These are phyloP conservation scores for Sporormia fimetaria DNA, from an alignment of 495 filamentous ascomycete genomes.

Conservation along the genomic window DNA sequence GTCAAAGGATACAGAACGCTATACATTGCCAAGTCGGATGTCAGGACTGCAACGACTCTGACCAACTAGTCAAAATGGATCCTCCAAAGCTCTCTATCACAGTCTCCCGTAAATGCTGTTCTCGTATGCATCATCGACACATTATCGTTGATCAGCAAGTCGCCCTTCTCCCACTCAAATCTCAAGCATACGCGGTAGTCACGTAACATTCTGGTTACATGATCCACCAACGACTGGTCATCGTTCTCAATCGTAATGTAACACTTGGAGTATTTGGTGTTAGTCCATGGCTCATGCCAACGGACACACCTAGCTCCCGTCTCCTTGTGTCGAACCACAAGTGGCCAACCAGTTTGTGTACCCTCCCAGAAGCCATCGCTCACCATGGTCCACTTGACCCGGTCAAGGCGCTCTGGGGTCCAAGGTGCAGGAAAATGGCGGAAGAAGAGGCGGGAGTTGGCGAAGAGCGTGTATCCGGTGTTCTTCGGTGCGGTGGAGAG, in stretches of 20 bases:
- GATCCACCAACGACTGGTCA: constrained; percentile 9
- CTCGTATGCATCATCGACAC: constrained; percentile 42
- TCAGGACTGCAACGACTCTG: too few relatives aligned
- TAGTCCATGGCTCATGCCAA: constrained; percentile 46
- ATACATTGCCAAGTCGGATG: too few relatives aligned
- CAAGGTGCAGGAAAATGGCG: constrained; percentile 37
- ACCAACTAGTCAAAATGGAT: constrained; percentile 35
- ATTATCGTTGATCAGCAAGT: constrained; percentile 47
- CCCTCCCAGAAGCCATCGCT: constrained; percentile 36
- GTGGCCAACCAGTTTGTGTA: constrained; percentile 34
- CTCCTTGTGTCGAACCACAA: constrained; percentile 41
- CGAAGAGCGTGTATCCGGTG: constrained; percentile 43
- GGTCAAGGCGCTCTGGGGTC: constrained; percentile 32
- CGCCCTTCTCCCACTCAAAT: constrained; percentile 42
- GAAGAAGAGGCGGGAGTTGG: constrained; percentile 41
- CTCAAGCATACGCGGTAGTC: constrained; percentile 41
- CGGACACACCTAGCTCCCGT: constrained; percentile 38
- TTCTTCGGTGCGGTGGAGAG: constrained; percentile 38
- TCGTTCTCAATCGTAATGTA: constrained; percentile 39
- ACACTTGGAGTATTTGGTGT: constrained; percentile 40
- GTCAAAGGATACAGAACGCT: too few relatives aligned
- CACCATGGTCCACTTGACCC: constrained; percentile 36
- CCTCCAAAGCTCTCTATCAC: constrained; percentile 41
- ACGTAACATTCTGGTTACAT: constrained; percentile 37
- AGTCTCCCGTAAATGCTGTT: constrained; percentile 36